phyloP scores from a whole-genome alignment of 805 yeast species.

The Cyberlindnera nakhonratchasimensis region DNA sequence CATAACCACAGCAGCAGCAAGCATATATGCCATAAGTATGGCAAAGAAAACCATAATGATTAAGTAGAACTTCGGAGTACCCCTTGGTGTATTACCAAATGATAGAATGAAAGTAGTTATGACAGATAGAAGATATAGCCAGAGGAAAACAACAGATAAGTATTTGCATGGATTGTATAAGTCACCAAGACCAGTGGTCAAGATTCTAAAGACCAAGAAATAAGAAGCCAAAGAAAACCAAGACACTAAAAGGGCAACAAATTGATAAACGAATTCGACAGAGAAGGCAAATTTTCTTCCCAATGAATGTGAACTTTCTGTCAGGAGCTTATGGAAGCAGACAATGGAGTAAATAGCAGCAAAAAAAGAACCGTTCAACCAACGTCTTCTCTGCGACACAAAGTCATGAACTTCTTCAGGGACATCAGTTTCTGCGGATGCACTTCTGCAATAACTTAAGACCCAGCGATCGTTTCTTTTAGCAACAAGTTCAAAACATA shows the following conservation, averaged over 20 bases:
- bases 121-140: conserved; percentile 80
- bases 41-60: conserved; percentile 80
- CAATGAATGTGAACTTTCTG: conserved; percentile 62
- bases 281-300: conserved; percentile 67
- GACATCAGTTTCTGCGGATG: conserved; percentile 93
- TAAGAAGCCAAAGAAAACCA: conserved; percentile 94
- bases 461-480: conserved; percentile 71
- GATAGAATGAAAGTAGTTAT: conserved; percentile 85
- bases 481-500: conserved; percentile 94
- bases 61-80: conserved; percentile 75
- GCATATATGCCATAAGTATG: conserved; percentile 80
- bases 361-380: conserved; percentile 96
- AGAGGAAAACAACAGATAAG: conserved; percentile 72
- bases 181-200: conserved; percentile 74
- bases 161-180: conserved; percentile 71
- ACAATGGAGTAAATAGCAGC: conserved; percentile 86
- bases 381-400: conserved; percentile 88
- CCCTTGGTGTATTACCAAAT: conserved; percentile 92
- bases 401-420: conserved; percentile 86
- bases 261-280: conserved; percentile 76
- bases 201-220: conserved; percentile 83
- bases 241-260: conserved; percentile 69
- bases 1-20: conserved; percentile 81
- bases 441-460: conserved; percentile 79
- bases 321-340: conserved; percentile 75